Conservation (phyloP, 371 early-diverging fungal species). For the Apophysomyces trapeziformis region DNA sequence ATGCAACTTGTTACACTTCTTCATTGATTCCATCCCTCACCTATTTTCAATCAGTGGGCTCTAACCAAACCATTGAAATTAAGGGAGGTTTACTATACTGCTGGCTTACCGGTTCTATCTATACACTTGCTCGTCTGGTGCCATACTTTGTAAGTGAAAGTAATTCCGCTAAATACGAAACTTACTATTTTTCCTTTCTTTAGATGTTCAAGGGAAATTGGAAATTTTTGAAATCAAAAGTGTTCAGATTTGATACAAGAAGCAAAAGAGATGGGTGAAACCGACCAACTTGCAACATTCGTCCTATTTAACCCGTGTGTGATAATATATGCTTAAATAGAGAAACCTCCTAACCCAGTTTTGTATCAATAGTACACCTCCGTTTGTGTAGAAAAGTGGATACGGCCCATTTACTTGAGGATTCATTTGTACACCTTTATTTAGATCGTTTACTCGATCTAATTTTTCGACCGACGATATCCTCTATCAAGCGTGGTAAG, state of each 20-base stretch:
- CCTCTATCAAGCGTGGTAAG: conserved; percentile 10
- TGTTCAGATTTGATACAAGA: neutral
- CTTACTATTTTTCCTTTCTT: too few species aligned
- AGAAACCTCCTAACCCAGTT: neutral
- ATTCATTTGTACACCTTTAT: neutral
- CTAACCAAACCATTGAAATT: too few species aligned
- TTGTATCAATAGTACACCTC: too few species aligned
- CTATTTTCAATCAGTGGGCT: too few species aligned
- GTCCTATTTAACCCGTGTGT: neutral
- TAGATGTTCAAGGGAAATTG: neutral
- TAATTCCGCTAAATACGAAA: too few species aligned
- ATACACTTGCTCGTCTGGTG: too few species aligned
- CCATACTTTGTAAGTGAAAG: too few species aligned
- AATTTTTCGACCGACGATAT: neutral
- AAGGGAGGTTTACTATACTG: too few species aligned
- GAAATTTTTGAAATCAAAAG: neutral
- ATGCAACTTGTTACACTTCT: too few species aligned
- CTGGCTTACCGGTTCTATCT: too few species aligned
- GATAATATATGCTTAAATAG: neutral
- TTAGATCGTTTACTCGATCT: neutral
- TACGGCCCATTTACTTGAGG: neutral
- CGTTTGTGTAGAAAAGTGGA: neutral
- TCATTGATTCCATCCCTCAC: too few species aligned
- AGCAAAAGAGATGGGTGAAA: neutral
- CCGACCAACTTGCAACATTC: neutral